Evolutionary conservation across 1,284 basidiomycete genomes (phyloP).

Genomic region (Ganoderma resinaceum): DNA sequence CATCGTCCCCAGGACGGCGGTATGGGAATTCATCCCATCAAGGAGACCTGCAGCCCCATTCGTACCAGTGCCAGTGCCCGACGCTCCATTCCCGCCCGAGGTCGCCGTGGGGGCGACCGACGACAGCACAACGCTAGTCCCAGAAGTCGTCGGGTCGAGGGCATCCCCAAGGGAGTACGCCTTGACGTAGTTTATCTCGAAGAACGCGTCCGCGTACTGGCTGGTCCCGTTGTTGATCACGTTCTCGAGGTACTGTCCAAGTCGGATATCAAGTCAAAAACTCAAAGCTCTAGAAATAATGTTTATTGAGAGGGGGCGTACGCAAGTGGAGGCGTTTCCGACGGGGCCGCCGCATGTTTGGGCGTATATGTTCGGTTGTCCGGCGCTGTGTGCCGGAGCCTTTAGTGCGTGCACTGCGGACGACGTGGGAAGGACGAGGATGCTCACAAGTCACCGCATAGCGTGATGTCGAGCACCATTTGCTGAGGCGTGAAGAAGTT

Average conservation of each 20-base stretch:
- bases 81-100: not conserved
- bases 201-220: constrained; percentile 58
- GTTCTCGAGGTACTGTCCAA: constrained; percentile 58
- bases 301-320: not conserved
- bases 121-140: not conserved
- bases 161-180: constrained; percentile 39
- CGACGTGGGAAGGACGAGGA: not conserved
- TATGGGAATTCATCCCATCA: not conserved
- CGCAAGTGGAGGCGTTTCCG: constrained; percentile 3
- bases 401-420: not conserved
- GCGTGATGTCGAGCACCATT: constrained; percentile 60
- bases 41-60: not conserved
- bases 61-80: not conserved
- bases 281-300: not conserved
- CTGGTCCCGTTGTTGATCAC: constrained; percentile 56
- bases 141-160: constrained; percentile 5
- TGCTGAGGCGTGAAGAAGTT: constrained; percentile 61
- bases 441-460: constrained; percentile 58
- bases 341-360: constrained; percentile 44
- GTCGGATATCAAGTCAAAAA: too few species aligned
- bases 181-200: constrained; percentile 59
- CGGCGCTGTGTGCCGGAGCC: constrained; percentile 50
- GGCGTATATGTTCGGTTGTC: constrained; percentile 46
- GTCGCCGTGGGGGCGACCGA: not conserved
- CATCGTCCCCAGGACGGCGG: not conserved